Conservation (phyloP, 306 rosid species). For the Comarum palustre region DNA sequence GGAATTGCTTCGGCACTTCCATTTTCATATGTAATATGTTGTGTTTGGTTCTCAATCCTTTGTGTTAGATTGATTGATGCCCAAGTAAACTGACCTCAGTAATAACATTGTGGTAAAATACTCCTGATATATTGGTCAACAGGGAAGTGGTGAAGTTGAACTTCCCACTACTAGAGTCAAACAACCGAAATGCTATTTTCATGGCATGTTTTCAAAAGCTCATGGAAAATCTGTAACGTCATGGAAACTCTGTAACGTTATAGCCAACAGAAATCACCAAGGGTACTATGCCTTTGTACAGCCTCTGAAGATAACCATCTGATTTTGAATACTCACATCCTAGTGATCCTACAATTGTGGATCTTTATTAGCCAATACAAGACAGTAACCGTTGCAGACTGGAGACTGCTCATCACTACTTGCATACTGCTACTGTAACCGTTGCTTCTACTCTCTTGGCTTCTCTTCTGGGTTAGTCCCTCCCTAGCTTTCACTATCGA, state of each 20-base stretch:
- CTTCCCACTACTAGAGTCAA: slow-evolving; percentile 15
- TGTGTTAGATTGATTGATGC: not conserved
- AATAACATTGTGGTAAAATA: not conserved
- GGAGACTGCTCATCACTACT: slow-evolving; percentile 8
- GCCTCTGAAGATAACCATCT: too few species aligned
- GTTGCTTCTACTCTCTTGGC: not conserved
- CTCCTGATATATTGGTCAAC: not conserved
- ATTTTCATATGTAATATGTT: not conserved
- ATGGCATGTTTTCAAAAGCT: slow-evolving; percentile 10
- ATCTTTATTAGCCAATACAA: too few species aligned
- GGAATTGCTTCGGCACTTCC: not conserved
- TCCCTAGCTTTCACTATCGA: not conserved
- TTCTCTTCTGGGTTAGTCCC: slow-evolving; percentile 9
- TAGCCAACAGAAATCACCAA: not conserved
- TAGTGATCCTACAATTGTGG: too few species aligned
- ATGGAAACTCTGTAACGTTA: slow-evolving; percentile 7
- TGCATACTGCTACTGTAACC: not conserved
- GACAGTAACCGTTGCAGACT: not conserved
- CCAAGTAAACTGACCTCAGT: not conserved
- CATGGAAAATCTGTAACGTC: slow-evolving; percentile 5
- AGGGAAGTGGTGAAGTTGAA: not conserved
- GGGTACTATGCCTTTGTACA: not conserved
- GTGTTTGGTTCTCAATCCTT: not conserved
- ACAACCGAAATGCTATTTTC: slow-evolving; percentile 17
- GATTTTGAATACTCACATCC: too few species aligned